Conservation (phyloP, 495 filamentous ascomycete genomes). For the Aspergillus nidulans region DNA sequence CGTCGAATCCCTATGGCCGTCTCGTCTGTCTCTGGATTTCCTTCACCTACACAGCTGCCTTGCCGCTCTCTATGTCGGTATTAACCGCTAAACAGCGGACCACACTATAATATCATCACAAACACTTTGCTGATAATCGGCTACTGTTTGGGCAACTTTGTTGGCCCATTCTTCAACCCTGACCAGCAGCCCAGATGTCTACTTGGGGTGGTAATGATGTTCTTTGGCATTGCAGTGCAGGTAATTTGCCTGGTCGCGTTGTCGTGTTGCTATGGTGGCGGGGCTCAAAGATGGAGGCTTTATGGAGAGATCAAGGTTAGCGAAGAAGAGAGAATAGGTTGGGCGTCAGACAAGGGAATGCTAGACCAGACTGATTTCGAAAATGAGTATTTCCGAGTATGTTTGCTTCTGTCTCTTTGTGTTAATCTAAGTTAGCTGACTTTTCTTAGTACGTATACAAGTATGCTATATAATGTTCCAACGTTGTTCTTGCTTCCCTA, state of each 20-base stretch:
- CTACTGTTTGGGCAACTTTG: constrained; percentile 56
- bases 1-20: constrained; percentile 19
- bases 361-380: constrained; percentile 51
- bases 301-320: not conserved
- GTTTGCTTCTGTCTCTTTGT: not conserved
- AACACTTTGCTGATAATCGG: constrained; percentile 30
- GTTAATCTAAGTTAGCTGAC: not conserved
- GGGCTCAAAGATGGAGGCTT: constrained; percentile 10
- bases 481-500: not conserved
- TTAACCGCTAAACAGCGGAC: constrained; percentile 10
- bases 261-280: not conserved
- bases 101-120: constrained; percentile 25
- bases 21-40: constrained; percentile 49
- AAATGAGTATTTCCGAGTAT: constrained; percentile 51
- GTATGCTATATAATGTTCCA: not conserved
- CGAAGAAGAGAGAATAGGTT: not conserved
- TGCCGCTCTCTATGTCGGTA: not conserved
- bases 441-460: not conserved
- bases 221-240: not conserved
- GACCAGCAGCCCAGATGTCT: constrained; percentile 37
- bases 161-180: constrained; percentile 51
- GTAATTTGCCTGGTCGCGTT: not conserved
- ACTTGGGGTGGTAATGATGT: not conserved
- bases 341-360: constrained; percentile 47
- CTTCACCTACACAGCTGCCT: constrained; percentile 42